phyloP scores from a whole-genome alignment of 768 basidiomycete species.

The Pulveroboletus sp. region DNA sequence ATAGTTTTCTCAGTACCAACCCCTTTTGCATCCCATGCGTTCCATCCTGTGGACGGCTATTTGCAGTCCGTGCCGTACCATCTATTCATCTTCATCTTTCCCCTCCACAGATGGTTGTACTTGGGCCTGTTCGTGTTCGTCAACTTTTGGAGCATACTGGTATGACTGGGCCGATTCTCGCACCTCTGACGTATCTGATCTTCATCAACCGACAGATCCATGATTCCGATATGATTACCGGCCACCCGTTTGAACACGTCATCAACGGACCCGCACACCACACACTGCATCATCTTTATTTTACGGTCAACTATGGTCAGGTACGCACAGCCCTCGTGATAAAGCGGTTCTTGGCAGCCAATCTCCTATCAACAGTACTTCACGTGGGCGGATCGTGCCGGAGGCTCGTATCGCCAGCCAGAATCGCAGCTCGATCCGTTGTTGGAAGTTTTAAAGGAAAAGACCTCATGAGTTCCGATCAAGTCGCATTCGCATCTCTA shows the following conservation, averaged over 20 bases:
- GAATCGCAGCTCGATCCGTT: conserved; percentile 80
- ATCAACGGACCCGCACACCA: conserved; percentile 99
- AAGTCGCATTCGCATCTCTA: neutral
- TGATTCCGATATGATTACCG: conserved; percentile 98
- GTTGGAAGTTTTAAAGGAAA: conserved; percentile 47
- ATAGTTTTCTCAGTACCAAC: conserved; percentile 68
- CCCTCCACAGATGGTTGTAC: conserved; percentile 81
- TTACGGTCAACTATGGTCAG: conserved; percentile 95
- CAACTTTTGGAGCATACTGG: conserved; percentile 92
- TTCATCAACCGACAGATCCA: conserved; percentile 64
- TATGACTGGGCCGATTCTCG: conserved; percentile 34
- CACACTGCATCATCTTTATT: conserved; percentile 94
- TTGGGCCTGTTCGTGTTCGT: conserved; percentile 85
- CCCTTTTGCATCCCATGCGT: conserved; percentile 95
- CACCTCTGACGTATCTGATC: neutral
- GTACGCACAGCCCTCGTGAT: conserved; percentile 40
- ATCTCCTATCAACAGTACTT: conserved; percentile 68
- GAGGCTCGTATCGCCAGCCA: conserved; percentile 88
- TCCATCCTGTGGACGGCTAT: conserved; percentile 95
- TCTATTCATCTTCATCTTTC: conserved; percentile 85
- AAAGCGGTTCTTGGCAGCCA: conserved; percentile 2
- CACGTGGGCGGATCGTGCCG: conserved; percentile 85
- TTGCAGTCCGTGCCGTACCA: conserved; percentile 94
- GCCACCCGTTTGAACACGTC: conserved; percentile 76
- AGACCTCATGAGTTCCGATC: conserved; percentile 14